Evolutionary conservation across 108 stramenopile genomes (phyloP), one percentile per base, ranked within the genome.

Genomic region (Poteriospumella lacustris): DNA sequence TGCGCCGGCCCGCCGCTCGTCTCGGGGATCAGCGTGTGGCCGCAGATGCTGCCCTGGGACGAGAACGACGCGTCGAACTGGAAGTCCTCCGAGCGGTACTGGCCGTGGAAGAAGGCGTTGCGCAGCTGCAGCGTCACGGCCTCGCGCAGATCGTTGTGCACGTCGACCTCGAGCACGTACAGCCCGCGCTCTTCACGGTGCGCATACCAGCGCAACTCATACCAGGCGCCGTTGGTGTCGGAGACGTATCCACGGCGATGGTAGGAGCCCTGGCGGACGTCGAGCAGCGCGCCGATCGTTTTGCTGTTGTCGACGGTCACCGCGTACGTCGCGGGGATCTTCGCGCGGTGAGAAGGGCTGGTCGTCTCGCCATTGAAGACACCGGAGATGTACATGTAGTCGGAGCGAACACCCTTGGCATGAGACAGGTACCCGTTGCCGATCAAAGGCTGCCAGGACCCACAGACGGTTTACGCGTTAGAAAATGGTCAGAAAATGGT

Each of bases 131-230:
- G 31, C 15, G 64, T 67, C 64, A 33, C 19, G 12, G 36, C 40
- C 19, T 67, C 64, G 31, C 15, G 9, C 9, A 19, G 12, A 38
- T 67, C 39, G 15, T 40, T 9, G 9, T 67, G 64, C 9, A 41
- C 31, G 19, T 67, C 64, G 15, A 67, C 36, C 40, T 67, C 64
- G 9, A 67, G 15, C 12, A 67, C 31, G 19, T 67, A 67, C 9
- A 67, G 39, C 9, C 39, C 15, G 9, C 64, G 64, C 19, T 15
- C 19, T 15, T 67, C 15, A 38, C 64, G 36, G 19, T 67, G 64
- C 15, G 64, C 64, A 67, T 31, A 67, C 64, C 64, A 67, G 9
- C 64, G 9, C 31, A 67, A 67, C 40, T 67, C 64, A 41, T 67
- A 67, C 52, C 52, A 56, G n/a, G 24, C 52, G n/a, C n/a, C n/a